Base-by-base conservation (phyloP, 2,329 filamentous ascomycete species). In the Stemphylium beticola region DNA sequence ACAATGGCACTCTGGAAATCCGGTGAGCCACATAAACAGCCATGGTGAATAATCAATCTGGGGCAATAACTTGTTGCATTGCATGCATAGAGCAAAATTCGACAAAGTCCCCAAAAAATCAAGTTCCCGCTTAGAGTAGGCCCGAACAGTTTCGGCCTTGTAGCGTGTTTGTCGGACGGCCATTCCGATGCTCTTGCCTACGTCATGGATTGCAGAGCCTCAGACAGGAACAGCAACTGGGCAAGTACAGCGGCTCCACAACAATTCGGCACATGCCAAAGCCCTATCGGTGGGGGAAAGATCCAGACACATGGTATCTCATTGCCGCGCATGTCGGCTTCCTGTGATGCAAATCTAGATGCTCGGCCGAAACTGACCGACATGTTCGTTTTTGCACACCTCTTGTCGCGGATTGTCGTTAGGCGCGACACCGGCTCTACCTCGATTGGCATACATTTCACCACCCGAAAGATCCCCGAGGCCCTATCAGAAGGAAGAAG, bases 151-250 rank as follows among this genome's bases (percentile, higher is more conserved):
- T 34, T 32, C 48, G 24, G 40, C 17, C 10, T n/a, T 38, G 40
- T 18, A 22, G 48, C 33, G 48, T 36, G 31, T 29, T 18, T 15
- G 20, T 51, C 48, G 40, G 41, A 45, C 49, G 33, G 9, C 6
- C 22, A 7, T 24, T 24, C 22, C 22, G 24, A 11, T 33, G 32
- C 24, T 17, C 8, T 12, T 17, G 15, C 6, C 34, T 24, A 46
- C 49, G 49, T 51, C 40, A 51, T 51, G 17, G 33, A 22, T 15
- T 18, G n/a, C 40, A 33, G 49, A 36, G 33, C 14, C 22, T 24
- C 22, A 24, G 8, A 7, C 22, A 24, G 22, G 22, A 24, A 24
- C 22, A 24, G 6, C 22, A 24, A 24, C 22, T 24, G 6, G 22
- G 22, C 22, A 24, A 24, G 4, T 24, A 24, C 22, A 24, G 22